Percentiles rank a stretch among this genome's conserved stretches.
These are phyloP conservation scores for Lepidium sativum DNA, from an alignment of 345 rosid species.

Conservation along the genomic window DNA sequence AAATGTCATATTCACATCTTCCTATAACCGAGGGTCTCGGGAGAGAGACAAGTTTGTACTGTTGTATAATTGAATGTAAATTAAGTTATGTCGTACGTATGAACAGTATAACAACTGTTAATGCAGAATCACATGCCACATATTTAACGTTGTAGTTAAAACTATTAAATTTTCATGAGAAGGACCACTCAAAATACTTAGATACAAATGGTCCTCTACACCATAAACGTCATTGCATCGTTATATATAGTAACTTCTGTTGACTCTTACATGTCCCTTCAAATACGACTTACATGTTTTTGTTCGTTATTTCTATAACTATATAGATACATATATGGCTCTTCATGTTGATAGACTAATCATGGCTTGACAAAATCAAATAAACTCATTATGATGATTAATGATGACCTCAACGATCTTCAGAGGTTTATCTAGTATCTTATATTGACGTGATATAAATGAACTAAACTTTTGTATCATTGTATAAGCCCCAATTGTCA, in stretches of 20 bases:
- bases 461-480: neutral
- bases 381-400: neutral
- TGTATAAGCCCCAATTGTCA: slow-evolving; percentile 7
- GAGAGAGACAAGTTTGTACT: neutral
- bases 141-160: neutral
- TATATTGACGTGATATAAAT: neutral
- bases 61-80: neutral
- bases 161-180: neutral
- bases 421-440: neutral
- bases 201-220: slow-evolving; percentile 6
- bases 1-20: neutral
- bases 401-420: neutral
- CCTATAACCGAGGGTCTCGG: neutral
- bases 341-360: neutral
- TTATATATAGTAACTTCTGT: slow-evolving; percentile 22
- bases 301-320: slow-evolving; percentile 9
- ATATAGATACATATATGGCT: neutral
- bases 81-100: slow-evolving; percentile 3
- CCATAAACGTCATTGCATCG: slow-evolving; percentile 21
- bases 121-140: slow-evolving; percentile 21
- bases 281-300: neutral
- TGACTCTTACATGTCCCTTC: slow-evolving; percentile 20
- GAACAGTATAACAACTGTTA: neutral
- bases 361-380: no score
- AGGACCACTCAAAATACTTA: slow-evolving; percentile 4